Evolutionary conservation across 208 protist species (phyloP).

Genomic region (Vickermania ingenoplastis): DNA sequence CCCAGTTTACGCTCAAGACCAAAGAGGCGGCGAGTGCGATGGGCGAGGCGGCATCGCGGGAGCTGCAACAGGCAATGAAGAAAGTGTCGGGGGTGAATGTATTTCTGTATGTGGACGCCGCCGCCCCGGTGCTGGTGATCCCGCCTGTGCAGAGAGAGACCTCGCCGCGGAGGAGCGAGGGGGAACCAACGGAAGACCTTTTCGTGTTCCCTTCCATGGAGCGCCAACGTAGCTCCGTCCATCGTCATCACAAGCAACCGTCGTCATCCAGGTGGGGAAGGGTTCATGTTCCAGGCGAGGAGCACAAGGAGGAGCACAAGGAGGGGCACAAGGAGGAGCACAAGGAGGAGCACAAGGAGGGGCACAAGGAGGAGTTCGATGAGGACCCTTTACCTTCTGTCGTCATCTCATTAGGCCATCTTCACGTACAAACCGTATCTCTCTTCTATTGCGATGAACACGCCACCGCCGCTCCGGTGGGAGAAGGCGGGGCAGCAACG

Average conservation of each 20-base stretch:
- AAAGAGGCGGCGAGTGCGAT: conserved; percentile 9
- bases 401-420: conserved; percentile 17
- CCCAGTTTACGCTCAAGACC: conserved; percentile 1
- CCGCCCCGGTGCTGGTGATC: conserved; percentile 20
- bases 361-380: not conserved
- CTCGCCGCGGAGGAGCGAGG: no score
- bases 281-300: no score
- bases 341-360: not conserved
- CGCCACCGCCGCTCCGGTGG: not conserved
- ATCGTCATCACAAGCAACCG: no score
- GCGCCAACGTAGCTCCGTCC: not conserved
- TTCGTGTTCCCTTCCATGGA: not conserved
- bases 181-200: conserved; percentile 3
- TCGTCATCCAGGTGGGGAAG: no score
- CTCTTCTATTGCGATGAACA: no score
- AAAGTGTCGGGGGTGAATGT: conserved; percentile 5
- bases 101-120: conserved; percentile 12
- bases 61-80: conserved; percentile 14
- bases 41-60: conserved; percentile 10
- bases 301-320: no score
- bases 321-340: no score
- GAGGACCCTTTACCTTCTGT: not conserved
- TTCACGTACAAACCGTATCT: conserved; percentile 15
- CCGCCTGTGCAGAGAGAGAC: conserved; percentile 4
- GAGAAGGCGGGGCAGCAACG: not conserved